A percentile compares a stretch with the other conserved stretches of the same genome.
phyloP scores from a whole-genome alignment of 768 basidiomycete species.

The Mycena amicta region DNA sequence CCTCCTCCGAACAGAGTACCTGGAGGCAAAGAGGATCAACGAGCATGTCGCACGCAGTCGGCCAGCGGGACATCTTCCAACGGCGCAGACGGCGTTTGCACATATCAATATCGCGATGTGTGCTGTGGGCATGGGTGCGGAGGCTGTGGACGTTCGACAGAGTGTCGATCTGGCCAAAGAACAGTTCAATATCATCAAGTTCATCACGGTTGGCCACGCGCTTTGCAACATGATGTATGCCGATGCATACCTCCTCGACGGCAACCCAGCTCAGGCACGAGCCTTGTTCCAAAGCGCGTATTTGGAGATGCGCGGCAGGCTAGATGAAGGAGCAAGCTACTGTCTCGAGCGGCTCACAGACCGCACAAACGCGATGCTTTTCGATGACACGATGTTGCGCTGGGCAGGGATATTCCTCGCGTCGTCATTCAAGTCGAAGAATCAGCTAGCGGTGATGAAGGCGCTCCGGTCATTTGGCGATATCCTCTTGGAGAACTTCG shows the following conservation, averaged over 20 bases:
- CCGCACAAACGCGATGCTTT: background rate
- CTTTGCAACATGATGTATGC: background rate
- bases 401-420: background rate
- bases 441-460: background rate
- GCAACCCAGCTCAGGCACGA: background rate
- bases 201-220: background rate
- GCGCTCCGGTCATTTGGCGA: background rate
- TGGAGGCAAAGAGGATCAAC: background rate
- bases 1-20: constrained; percentile 6
- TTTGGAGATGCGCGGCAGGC: background rate
- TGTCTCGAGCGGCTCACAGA: constrained; percentile 3
- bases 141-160: background rate
- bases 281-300: background rate
- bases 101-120: background rate
- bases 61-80: background rate
- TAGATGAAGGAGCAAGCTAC: background rate
- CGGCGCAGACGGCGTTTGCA: background rate
- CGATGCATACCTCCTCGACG: background rate
- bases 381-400: no score
- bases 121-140: background rate
- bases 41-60: background rate
- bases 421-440: background rate
- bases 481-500: background rate
- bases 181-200: background rate
- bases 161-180: background rate